A percentile compares a stretch with the other conserved stretches of the same genome.
These are phyloP conservation scores for Candida michaelii DNA, from an alignment of 805 yeast species.

Conservation along the genomic window DNA sequence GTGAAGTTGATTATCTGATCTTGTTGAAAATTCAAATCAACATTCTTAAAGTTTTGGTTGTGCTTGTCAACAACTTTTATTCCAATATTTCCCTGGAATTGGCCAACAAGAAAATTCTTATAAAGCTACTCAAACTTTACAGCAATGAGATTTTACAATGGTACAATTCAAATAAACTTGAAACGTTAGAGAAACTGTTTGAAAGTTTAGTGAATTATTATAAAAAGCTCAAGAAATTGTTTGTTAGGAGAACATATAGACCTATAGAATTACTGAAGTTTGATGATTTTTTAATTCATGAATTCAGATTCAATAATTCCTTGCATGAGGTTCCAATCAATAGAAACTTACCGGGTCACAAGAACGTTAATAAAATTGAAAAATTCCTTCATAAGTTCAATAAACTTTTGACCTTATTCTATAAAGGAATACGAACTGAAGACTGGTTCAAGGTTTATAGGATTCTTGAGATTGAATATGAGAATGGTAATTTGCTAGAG, in stretches of 20 bases:
- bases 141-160: conserved; percentile 62
- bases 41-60: conserved; percentile 70
- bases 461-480: conserved; percentile 66
- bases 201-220: conserved; percentile 48
- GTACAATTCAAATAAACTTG: conserved; percentile 45
- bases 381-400: conserved; percentile 65
- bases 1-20: conserved; percentile 60
- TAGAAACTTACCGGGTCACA: conserved; percentile 45
- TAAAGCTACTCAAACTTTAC: conserved; percentile 63
- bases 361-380: conserved; percentile 51
- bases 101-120: conserved; percentile 55
- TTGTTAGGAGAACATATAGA: conserved; percentile 67
- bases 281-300: conserved; percentile 37
- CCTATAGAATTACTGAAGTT: conserved; percentile 49
- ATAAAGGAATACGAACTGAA: conserved; percentile 54
- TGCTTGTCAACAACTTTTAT: conserved; percentile 71
- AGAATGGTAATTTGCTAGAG: conserved; percentile 57
- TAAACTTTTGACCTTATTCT: conserved; percentile 55
- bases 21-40: conserved; percentile 81
- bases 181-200: conserved; percentile 34
- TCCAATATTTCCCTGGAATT: conserved; percentile 72
- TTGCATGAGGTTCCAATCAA: conserved; percentile 48
- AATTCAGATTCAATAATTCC: conserved; percentile 41
- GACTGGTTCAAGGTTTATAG: conserved; percentile 84
- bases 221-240: conserved; percentile 64